Conservation (phyloP, 805 yeast species). For the Candida wancherniae region DNA sequence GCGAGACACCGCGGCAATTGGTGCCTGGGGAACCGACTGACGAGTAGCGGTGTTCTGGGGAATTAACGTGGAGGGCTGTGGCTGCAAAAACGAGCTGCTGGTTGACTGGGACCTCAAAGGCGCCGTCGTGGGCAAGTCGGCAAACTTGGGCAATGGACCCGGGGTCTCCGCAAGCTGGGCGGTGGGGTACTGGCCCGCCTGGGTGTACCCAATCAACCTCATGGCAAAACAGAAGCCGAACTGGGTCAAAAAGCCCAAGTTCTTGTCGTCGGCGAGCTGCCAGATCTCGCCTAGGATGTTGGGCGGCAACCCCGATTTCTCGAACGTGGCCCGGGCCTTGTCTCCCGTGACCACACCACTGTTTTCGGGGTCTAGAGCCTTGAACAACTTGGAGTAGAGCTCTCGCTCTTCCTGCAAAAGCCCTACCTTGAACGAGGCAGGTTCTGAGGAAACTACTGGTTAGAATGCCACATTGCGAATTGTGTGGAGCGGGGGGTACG, state of each 20-base stretch:
- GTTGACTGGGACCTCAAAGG: conserved; percentile 34
- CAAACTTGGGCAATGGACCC: conserved; percentile 64
- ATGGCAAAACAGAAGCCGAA: conserved; percentile 79
- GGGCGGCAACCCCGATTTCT: conserved; percentile 79
- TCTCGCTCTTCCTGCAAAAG: conserved; percentile 73
- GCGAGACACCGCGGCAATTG: conserved; percentile 41
- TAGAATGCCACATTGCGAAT: too few relatives aligned
- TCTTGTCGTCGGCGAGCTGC: conserved; percentile 89
- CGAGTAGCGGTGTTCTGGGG: conserved; percentile 30
- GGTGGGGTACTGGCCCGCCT: conserved; percentile 57
- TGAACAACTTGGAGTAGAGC: conserved; percentile 70
- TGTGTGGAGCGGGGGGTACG: too few relatives aligned
- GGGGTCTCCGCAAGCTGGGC: conserved; percentile 49
- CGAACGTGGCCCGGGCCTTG: conserved; percentile 75
- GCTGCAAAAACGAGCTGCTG: conserved; percentile 36
- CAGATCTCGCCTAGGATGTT: conserved; percentile 82
- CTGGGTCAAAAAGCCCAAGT: conserved; percentile 78
- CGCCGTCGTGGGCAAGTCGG: conserved; percentile 21
- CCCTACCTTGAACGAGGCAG: conserved; percentile 37
- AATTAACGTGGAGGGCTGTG: conserved; percentile 34
- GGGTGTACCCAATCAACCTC: conserved; percentile 86
- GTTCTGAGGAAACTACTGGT: too few relatives aligned
- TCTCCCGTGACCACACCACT: conserved; percentile 86
- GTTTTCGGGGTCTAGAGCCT: conserved; percentile 70
- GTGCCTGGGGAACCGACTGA: conserved; percentile 23